phyloP scores from a whole-genome alignment of 2,329 filamentous ascomycete species.

The Sporothrix euskadiensis region DNA sequence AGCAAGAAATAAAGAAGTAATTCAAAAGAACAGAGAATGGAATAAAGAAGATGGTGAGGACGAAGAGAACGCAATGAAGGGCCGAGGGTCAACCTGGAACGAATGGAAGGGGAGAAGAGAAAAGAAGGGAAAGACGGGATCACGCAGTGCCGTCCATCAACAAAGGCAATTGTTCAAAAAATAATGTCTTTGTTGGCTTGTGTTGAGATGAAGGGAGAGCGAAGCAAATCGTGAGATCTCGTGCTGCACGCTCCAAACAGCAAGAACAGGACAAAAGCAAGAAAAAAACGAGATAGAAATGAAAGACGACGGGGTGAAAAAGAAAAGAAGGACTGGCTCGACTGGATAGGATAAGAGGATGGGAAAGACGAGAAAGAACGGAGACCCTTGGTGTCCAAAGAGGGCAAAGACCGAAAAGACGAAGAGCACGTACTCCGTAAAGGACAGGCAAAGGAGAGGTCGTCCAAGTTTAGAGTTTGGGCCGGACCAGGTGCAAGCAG shows the following conservation, averaged over 20 bases:
- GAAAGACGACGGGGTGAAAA: neutral
- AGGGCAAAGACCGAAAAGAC: neutral
- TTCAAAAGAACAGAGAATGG: neutral
- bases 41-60: conserved; percentile 9
- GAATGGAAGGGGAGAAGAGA: conserved; percentile 25
- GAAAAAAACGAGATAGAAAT: neutral
- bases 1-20: conserved; percentile 12
- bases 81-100: conserved; percentile 32
- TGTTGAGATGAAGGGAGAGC: conserved; percentile 10
- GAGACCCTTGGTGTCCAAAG: neutral
- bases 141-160: conserved; percentile 10
- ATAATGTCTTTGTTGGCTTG: neutral
- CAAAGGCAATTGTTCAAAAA: neutral
- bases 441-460: neutral
- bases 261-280: neutral
- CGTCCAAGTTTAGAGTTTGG: conserved; percentile 14
- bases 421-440: neutral
- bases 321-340: neutral
- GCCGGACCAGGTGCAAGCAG: conserved; percentile 2
- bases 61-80: conserved; percentile 21
- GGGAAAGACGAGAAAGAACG: neutral
- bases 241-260: neutral
- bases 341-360: neutral
- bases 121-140: conserved; percentile 13
- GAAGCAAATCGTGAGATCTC: conserved; percentile 1